Evolutionary conservation across 1,284 basidiomycete genomes (phyloP).

Genomic region (Ceratobasidium sp.): DNA sequence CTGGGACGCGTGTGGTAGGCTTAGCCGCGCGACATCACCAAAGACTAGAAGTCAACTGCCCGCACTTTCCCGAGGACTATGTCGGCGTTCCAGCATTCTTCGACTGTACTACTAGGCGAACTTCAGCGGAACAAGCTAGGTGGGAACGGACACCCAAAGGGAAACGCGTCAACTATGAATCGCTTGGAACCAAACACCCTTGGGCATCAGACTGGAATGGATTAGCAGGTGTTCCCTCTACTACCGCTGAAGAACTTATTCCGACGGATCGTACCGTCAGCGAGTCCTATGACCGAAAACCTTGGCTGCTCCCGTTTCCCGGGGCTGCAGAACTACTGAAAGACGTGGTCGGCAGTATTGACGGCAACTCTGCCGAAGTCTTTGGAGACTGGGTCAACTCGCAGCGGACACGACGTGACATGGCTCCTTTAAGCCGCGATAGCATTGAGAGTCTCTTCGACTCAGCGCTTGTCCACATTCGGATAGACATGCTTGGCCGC

Average conservation of each 20-base stretch:
- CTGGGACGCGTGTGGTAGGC: constrained; percentile 82
- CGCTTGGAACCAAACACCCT: constrained; percentile 72
- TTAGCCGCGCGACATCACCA: constrained; percentile 81
- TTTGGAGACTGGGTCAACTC: constrained; percentile 68
- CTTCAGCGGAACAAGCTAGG: constrained; percentile 63
- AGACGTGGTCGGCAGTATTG: not conserved
- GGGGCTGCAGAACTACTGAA: not conserved
- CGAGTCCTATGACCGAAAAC: constrained; percentile 43
- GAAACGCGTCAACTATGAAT: constrained; percentile 78
- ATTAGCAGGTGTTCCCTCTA: constrained; percentile 62
- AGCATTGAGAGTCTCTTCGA: constrained; percentile 60
- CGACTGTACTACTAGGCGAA: constrained; percentile 61
- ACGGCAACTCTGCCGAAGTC: constrained; percentile 53
- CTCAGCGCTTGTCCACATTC: constrained; percentile 72
- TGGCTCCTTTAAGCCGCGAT: constrained; percentile 58
- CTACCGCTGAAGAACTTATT: constrained; percentile 57
- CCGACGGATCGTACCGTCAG: constrained; percentile 55
- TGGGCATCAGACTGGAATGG: constrained; percentile 80
- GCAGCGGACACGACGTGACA: constrained; percentile 63
- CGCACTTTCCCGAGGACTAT: constrained; percentile 86
- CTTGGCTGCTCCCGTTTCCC: constrained; percentile 46
- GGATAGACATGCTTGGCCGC: constrained; percentile 68
- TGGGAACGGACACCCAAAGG: constrained; percentile 87
- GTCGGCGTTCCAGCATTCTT: constrained; percentile 67
- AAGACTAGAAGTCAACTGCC: constrained; percentile 77